Base-by-base conservation (phyloP, 2,329 filamentous ascomycete species). In the Microdochium paspali region DNA sequence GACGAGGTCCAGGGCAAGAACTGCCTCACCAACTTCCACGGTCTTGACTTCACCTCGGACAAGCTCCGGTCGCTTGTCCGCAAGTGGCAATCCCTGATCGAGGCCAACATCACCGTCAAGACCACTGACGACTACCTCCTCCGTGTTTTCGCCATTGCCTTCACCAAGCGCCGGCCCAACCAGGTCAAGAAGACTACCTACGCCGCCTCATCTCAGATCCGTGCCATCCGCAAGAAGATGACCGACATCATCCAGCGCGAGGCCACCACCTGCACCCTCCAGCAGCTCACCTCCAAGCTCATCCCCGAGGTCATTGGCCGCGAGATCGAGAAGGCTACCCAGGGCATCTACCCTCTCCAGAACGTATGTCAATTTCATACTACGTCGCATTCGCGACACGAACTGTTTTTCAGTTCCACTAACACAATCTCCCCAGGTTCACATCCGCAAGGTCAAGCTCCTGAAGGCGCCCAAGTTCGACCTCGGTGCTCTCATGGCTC, bases 101-200 rank as follows among this genome's bases (percentile, higher is more conserved):
- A 98, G 84, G 93, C 93, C 80, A 98, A 98, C 74, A 84, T 97
- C 67, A 95, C 94, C 59, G 90, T 98, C 80, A 97, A 97, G 87
- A 97, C 93, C 65, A 97, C 93, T 70, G 93, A 98, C 70, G 93
- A 98, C 77, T 97, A 98, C 81, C 90, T 97, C 70, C 83, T 98
- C 76, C 89, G 93, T 66, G 85, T 98, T 63, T 98, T 98, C 79
- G 89, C 89, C 71, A 98, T 98, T 63, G 93, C 88, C 63, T 98
- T 98, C 82, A 98, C 93, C 75, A 97, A 97, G 87, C 83, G 90
- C 74, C 86, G 93, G 68, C 90, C 89, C 64, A 98, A 97, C 82
- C 93, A 98, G 82, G 91, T 98, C 81, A 95, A 95, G 87, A 98
- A 97, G 87, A 98, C 93, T 66, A 98, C 93, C 70, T 98, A 98